phyloP scores from a whole-genome alignment of 352 stramenopile species.

The Phytophthora litchii region DNA sequence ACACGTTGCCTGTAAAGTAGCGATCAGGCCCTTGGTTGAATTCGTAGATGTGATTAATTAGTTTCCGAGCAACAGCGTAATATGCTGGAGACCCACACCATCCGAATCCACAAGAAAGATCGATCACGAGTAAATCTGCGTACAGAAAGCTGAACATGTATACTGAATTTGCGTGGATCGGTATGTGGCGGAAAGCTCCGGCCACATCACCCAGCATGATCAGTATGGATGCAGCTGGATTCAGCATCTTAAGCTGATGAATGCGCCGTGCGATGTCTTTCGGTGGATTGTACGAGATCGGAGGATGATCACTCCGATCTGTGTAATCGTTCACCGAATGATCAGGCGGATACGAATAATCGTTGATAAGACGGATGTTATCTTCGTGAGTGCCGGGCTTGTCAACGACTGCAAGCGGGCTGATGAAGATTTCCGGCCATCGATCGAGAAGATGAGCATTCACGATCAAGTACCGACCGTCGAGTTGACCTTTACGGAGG shows the following conservation, averaged over 20 bases:
- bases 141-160: conserved; percentile 21
- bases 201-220: conserved; percentile 36
- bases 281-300: conserved; percentile 25
- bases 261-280: conserved; percentile 18
- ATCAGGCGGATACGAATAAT: conserved; percentile 19
- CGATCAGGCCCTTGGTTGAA: background rate
- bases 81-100: conserved; percentile 32
- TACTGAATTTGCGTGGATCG: conserved; percentile 13
- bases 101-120: conserved; percentile 21
- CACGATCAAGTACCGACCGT: conserved; percentile 17
- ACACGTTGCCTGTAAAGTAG: conserved; percentile 20
- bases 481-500: conserved; percentile 11
- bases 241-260: conserved; percentile 7
- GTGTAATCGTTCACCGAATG: conserved; percentile 32
- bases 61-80: conserved; percentile 18
- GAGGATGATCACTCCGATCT: conserved; percentile 16
- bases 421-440: conserved; percentile 19
- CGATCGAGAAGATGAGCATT: background rate
- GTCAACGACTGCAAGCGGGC: conserved; percentile 8
- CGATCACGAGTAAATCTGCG: conserved; percentile 24
- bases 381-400: background rate
- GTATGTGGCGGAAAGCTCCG: conserved; percentile 34
- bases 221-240: conserved; percentile 1
- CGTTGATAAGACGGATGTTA: conserved; percentile 21
- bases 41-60: conserved; percentile 32